Percentiles rank a stretch among this genome's conserved stretches.
Evolutionary conservation across 805 yeast species (phyloP).

Genomic region (Maudiozyma barnettii): DNA sequence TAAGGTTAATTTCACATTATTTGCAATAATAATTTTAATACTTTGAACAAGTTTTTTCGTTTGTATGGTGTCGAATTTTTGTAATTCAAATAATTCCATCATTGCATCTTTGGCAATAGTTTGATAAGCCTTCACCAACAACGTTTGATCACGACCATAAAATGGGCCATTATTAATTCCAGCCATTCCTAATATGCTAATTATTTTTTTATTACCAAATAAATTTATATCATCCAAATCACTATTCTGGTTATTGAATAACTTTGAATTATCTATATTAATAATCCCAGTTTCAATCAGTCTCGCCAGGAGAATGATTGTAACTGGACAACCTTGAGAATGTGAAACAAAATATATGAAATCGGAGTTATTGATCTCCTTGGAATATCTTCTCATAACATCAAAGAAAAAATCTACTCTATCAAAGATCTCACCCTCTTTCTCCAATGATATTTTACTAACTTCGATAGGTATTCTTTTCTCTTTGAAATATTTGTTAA

Average conservation of each 20-base stretch:
- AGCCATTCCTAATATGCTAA: slow-evolving; percentile 87
- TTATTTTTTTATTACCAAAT: slow-evolving; percentile 30
- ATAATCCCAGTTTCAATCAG: slow-evolving; percentile 52
- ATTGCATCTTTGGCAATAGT: slow-evolving; percentile 84
- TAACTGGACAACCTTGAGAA: slow-evolving; percentile 93
- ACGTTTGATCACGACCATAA: slow-evolving; percentile 78
- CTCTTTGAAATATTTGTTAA: slow-evolving; percentile 53
- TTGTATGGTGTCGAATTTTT: slow-evolving; percentile 61
- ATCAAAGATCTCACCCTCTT: slow-evolving; percentile 83
- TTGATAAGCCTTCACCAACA: slow-evolving; percentile 80
- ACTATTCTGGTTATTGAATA: slow-evolving; percentile 10
- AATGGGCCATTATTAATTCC: slow-evolving; percentile 93
- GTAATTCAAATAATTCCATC: slow-evolving; percentile 80
- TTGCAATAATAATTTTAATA: slow-evolving; percentile 50
- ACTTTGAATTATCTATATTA: slow-evolving; percentile 26
- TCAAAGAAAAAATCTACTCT: slow-evolving; percentile 75
- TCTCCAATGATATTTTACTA: slow-evolving; percentile 89
- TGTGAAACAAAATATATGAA: slow-evolving; percentile 87
- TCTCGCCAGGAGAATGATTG: slow-evolving; percentile 66
- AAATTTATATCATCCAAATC: slow-evolving; percentile 5
- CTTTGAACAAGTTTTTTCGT: slow-evolving; percentile 63
- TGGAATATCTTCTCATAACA: slow-evolving; percentile 56
- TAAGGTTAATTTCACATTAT: slow-evolving; percentile 68
- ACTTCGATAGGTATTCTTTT: slow-evolving; percentile 39
- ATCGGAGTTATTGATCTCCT: slow-evolving; percentile 54